Percentiles rank a stretch among this genome's conserved stretches.
Conservation (phyloP, 2,329 filamentous ascomycete genomes). For the Diaporthe velutina region DNA sequence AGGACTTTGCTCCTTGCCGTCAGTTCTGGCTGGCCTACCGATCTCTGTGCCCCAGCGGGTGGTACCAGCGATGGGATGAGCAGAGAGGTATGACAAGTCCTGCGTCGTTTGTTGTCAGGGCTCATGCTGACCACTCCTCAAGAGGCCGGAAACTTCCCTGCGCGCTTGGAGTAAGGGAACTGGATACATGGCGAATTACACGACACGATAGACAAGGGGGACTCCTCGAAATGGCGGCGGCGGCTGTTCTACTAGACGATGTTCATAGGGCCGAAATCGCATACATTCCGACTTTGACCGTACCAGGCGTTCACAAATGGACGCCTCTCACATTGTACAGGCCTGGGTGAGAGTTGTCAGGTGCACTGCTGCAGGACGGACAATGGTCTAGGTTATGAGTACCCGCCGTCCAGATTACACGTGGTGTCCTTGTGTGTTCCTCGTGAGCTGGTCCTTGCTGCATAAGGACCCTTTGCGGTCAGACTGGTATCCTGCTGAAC, state of each 20-base stretch:
- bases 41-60: constrained; percentile 95
- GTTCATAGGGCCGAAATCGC: constrained; percentile 43
- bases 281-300: constrained; percentile 33
- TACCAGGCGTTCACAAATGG: neutral
- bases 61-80: constrained; percentile 96
- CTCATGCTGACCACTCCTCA: constrained; percentile 43
- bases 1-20: constrained; percentile 96
- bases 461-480: neutral
- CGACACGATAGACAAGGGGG: constrained; percentile 37
- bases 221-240: constrained; percentile 21
- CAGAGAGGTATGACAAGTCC: constrained; percentile 77
- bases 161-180: constrained; percentile 69
- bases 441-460: neutral
- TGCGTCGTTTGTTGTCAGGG: constrained; percentile 41
- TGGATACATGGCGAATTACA: neutral
- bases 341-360: neutral
- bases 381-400: neutral
- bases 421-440: neutral
- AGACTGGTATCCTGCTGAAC: neutral
- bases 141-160: constrained; percentile 79
- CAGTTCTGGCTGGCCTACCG: constrained; percentile 98
- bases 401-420: neutral
- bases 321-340: neutral
- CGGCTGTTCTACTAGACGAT: constrained; percentile 40
- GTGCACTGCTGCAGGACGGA: no score